Base-by-base conservation (phyloP, 106 monocot species). In the Dendrobium catenatum region DNA sequence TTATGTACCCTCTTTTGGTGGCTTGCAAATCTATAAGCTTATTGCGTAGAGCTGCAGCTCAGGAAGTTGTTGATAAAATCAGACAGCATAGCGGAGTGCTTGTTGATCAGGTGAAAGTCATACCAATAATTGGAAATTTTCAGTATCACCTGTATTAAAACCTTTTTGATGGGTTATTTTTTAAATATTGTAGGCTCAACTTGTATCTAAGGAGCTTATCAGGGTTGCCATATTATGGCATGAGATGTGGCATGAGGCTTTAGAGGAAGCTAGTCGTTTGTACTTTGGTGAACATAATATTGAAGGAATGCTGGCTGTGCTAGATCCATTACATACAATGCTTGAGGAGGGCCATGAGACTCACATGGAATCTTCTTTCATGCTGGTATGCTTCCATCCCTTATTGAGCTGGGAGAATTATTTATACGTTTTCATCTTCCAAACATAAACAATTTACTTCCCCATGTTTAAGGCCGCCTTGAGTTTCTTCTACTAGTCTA, bases 181-280 rank as follows among this genome's bases (percentile, higher is more conserved):
- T 80, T 55, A 31, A 54, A 76, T 84, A 16, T 76, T 84, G 13
- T 83, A 99, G 99, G 99, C 99, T 74, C 95, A 95, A 79, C 95
- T 99, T 88, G 99, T 99, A 31, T 99, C 99, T 27, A 91, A 99
- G 81, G 99, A 99, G 79, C 77, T 99, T 85, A 99, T 99, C 26
- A 91, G 99, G 82, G 99, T 99, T 82, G 95, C 99, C 7, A 99
- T 99, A 85, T 68, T 99, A 73, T 99, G 99, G 99, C 99, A 99
- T 91, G 99, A 99, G 73, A 90, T 90, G 95, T 99, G 99, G 99
- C 95, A 99, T 84, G 99, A 99, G 80, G 95, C 95, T 78, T 83
- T 99, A 68, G 99, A 99, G 79, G 99, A 99, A 90, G 99, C 99
- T 80, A 99, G 99, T 77, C 93, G 99, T 70, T 86, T 99, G 74